These are phyloP conservation scores for Bruguiera parviflora DNA, from an alignment of 345 rosid genomes.

Conservation along the genomic window DNA sequence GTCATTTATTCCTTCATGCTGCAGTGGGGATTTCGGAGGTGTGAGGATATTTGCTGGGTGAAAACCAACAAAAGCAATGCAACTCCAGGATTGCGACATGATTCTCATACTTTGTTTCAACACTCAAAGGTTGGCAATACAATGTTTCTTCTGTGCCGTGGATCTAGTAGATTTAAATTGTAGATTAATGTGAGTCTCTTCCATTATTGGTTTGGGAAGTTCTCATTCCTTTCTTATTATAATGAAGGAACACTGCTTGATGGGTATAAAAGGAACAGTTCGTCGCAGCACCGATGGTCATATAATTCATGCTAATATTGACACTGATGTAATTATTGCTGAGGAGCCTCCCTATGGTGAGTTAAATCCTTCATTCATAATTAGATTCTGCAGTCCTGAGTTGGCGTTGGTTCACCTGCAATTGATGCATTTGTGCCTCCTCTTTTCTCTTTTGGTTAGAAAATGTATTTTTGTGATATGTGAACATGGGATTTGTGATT, in stretches of 20 bases:
- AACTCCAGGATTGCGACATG: conserved; percentile 90
- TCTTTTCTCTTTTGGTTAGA: not conserved
- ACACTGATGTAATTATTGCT: conserved; percentile 96
- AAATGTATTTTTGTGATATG: not conserved
- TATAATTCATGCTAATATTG: conserved; percentile 97
- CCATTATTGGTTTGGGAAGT: conserved; percentile 3
- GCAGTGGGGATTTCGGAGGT: conserved; percentile 99
- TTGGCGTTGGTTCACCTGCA: conserved; percentile 2
- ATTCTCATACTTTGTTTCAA: conserved; percentile 91
- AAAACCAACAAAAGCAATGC: conserved; percentile 95
- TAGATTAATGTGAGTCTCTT: not conserved
- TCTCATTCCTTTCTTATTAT: conserved; percentile 9
- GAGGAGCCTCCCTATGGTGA: conserved; percentile 96
- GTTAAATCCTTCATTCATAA: conserved; percentile 24
- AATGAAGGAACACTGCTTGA: conserved; percentile 93
- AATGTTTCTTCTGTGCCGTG: conserved; percentile 17
- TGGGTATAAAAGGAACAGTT: conserved; percentile 99
- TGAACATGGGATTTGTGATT: not conserved
- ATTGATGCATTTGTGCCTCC: not conserved
- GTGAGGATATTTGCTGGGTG: conserved; percentile 99
- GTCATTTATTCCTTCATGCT: not conserved
- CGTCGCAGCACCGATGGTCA: conserved; percentile 99
- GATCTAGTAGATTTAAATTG: not conserved
- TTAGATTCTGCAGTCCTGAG: not conserved
- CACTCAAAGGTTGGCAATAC: conserved; percentile 76